A percentile compares a stretch with the other conserved stretches of the same genome.
Conservation (phyloP, 169 alveolate genomes). For the Eimeria praecox region DNA sequence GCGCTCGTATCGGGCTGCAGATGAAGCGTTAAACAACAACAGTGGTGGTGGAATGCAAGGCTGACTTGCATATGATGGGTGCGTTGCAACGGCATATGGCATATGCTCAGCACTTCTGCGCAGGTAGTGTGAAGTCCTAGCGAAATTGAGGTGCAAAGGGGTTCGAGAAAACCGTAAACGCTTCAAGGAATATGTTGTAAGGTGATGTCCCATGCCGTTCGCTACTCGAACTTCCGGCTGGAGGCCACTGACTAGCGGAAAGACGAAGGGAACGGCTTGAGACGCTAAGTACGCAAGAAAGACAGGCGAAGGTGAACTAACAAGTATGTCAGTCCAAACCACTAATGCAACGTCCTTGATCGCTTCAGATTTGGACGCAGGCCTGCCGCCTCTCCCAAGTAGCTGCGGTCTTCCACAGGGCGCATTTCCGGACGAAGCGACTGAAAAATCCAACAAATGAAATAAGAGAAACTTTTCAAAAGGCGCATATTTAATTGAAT, state of each 20-base stretch:
- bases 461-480: too few relatives aligned
- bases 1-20: neutral
- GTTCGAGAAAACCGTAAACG: neutral
- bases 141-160: neutral
- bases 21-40: neutral
- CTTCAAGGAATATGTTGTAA: neutral
- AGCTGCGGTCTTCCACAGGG: slow-evolving; percentile 69
- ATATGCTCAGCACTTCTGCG: neutral
- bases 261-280: neutral
- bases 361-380: slow-evolving; percentile 74
- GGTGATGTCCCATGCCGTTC: neutral
- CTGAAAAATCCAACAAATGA: slow-evolving; percentile 73
- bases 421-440: slow-evolving; percentile 72
- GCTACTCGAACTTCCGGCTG: neutral
- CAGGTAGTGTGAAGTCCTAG: neutral
- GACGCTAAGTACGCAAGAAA: neutral
- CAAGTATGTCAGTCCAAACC: neutral
- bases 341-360: slow-evolving; percentile 54
- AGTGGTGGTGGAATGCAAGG: neutral
- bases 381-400: slow-evolving; percentile 76
- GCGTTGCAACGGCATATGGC: neutral
- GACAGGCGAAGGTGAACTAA: neutral
- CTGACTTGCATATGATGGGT: neutral
- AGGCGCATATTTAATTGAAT: too few relatives aligned
- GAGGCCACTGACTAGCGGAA: neutral